Evolutionary conservation across 2,329 filamentous ascomycete species (phyloP), one percentile per base, ranked within the genome.

Genomic region (Sordariomycetes sp.): DNA sequence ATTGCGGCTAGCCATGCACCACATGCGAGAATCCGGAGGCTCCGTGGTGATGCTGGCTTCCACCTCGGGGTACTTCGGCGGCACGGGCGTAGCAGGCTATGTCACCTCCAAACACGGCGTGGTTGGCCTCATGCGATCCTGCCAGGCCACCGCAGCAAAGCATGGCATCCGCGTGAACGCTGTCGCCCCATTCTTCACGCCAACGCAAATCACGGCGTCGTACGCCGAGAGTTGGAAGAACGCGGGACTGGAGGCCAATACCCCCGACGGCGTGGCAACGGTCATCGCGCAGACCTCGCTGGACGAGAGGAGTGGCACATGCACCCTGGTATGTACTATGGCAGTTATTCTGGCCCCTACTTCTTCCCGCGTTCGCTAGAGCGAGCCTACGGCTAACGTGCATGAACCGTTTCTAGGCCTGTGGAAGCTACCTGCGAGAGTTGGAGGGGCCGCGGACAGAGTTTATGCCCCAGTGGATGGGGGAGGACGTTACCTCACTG

Each of bases 81-180:
- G 54, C 14, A 64, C 62, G 1, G 63, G 56, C 20, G 59, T 61
- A 6, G 59, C 58, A 4, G 57, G 60, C 2, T 64, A 64, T 53
- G 54, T 64, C 14, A 57, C 62, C 1, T 64, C 63, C 2, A 64
- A 64, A 46, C 63, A 64, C 24, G 63, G 62, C 0, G 60, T 64
- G 16, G 57, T 59, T 12, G 63, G 63, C 1, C 60, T 64, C 0
- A 50, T 64, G 2, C 53, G 63, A 7, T 54, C 62, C 2, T 61
- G 59, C 1, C 55, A 62, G 4, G 28, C 24, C 8, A 12, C 37
- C 3, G 62, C 62, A 0, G 28, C 43, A 12, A 35, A 48, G 3
- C 32, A 59, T 5, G 54, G 57, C 3, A 52, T 64, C 20, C 56
- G 61, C 5, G 59, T 64, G 14, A 64, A 61, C 18, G 50, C 53